Base-by-base conservation (phyloP, 2,329 filamentous ascomycete genomes). In the Exophiala viscosa region DNA sequence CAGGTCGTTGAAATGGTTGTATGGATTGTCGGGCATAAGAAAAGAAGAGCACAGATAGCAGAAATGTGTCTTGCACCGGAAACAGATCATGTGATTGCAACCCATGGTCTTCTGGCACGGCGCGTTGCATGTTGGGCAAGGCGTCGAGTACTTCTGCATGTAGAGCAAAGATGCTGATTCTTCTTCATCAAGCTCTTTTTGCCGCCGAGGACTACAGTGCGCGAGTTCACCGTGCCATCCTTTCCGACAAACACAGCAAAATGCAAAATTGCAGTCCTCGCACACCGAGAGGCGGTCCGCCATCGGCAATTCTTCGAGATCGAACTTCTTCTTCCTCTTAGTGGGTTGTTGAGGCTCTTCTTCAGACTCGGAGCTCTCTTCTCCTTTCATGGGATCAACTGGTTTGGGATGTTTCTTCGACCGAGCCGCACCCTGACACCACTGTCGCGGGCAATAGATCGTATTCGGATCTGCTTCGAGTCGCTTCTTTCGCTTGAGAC, bases 41-140 rank as follows among this genome's bases (percentile, higher is more conserved):
- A 89, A 97, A n/a, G 84, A 80, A 0, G 87, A 86, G 66, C 93
- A 97, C 1, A 97, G 79, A 62, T 97, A 97, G 73, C 93, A 99
- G 68, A 96, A 97, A 69, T 97, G 92, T 2, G 89, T 87, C 46
- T 86, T 79, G 74, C 93, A 99, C 59, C 88, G 85, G 68, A 86
- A 89, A 71, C 92, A 96, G 45, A 86, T 88, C 90, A 97, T 97
- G 70, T 96, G 91, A 70, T 96, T 96, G 76, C 93, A 99, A 35
- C 93, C 93, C 65, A 88, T 84, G 1, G 87, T 89, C 76, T 99
- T 99, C 67, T 96, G 89, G 17, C 86, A 86, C 0, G 89, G 89
- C 1, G 87, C 85, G 28, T 78, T 83, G 72, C 93, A 99, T 3
- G 90, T 92, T 9, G 93, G 91, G 66, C 93, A 99, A 1, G 87